These are phyloP conservation scores for Boehmeria nivea DNA, from an alignment of 306 rosid genomes.

Conservation along the genomic window DNA sequence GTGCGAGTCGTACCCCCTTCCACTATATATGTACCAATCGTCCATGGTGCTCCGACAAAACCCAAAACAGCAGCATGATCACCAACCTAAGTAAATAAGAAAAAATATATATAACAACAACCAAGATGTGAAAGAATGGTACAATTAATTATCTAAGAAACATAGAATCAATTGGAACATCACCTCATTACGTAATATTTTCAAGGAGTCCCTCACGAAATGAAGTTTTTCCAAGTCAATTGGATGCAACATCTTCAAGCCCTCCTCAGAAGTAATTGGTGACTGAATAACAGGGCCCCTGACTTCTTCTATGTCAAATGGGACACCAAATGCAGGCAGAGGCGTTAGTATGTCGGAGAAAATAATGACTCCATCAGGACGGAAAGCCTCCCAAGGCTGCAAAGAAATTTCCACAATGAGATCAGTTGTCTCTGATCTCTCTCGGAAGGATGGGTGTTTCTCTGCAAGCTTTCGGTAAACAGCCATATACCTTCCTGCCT, in stretches of 20 bases:
- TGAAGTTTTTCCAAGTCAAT: conserved; percentile 73
- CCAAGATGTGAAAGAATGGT: neutral
- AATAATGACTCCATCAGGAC: conserved; percentile 92
- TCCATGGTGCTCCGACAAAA: conserved; percentile 99
- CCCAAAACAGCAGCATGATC: conserved; percentile 86
- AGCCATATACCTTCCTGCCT: conserved; percentile 99
- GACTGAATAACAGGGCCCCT: conserved; percentile 91
- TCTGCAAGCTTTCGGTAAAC: conserved; percentile 92
- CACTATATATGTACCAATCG: conserved; percentile 88
- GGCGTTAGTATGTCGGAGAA: conserved; percentile 98
- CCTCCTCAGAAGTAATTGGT: conserved; percentile 79
- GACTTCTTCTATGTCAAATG: conserved; percentile 88
- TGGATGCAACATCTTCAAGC: conserved; percentile 65
- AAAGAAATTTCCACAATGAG: conserved; percentile 98
- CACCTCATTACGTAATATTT: conserved; percentile 72
- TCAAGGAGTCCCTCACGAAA: conserved; percentile 83
- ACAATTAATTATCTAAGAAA: too few relatives aligned
- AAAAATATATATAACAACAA: neutral
- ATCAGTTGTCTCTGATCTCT: conserved; percentile 97
- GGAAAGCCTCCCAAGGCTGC: conserved; percentile 99
- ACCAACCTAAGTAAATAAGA: conserved; percentile 54
- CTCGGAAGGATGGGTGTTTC: conserved; percentile 91
- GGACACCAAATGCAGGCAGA: conserved; percentile 88
- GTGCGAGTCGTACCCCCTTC: conserved; percentile 97
- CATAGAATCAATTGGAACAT: conserved; percentile 10